Evolutionary conservation across 176 grass and related monocot species (phyloP).

Genomic region (bread wheat (Triticum aestivum)): DNA sequence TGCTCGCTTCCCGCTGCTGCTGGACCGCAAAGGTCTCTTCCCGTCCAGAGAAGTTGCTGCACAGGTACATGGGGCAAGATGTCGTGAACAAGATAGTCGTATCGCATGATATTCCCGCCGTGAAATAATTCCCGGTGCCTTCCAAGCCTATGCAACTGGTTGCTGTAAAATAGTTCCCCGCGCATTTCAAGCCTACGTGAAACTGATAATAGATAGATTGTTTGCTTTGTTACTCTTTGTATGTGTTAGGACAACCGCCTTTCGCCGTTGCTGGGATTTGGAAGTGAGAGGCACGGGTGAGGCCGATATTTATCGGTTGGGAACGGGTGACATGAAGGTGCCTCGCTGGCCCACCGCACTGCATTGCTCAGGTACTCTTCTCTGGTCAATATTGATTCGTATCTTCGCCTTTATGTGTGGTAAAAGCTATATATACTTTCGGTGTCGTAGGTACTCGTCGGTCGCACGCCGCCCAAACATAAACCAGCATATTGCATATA

Average conservation of each 20-base stretch:
- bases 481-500: too few relatives aligned
- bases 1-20: not conserved
- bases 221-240: too few relatives aligned
- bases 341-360: too few relatives aligned
- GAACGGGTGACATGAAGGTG: not conserved
- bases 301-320: not conserved
- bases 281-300: not conserved
- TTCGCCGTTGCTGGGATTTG: not conserved
- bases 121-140: too few relatives aligned
- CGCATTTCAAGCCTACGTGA: not conserved
- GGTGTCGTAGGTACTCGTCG: not conserved
- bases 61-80: too few relatives aligned
- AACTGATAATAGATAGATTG: too few relatives aligned
- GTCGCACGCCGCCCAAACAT: not conserved
- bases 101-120: too few relatives aligned
- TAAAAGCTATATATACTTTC: not conserved
- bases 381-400: not conserved
- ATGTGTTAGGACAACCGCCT: too few relatives aligned
- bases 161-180: too few relatives aligned
- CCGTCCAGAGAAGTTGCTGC: not conserved
- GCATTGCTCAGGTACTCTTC: not conserved
- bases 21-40: not conserved
- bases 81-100: too few relatives aligned
- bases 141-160: too few relatives aligned
- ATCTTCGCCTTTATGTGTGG: not conserved